Base-by-base conservation (phyloP, 108 stramenopile genomes). In the Licmophora abbreviata region DNA sequence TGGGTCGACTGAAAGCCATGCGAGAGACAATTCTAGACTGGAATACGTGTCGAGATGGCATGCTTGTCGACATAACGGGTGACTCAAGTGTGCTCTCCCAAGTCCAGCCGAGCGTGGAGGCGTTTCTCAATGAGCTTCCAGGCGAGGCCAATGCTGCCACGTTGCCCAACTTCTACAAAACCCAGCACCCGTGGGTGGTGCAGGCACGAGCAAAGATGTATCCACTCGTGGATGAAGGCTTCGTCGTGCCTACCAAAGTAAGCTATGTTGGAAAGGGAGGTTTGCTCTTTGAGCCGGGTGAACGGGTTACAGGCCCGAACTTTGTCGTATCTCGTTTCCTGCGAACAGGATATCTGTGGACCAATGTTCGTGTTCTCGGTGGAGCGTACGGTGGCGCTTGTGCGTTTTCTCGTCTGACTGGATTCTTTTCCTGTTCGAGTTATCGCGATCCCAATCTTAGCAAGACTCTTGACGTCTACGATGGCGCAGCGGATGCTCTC, bases 331-430 rank as follows among this genome's bases (percentile, higher is more conserved):
- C 72, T 1, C 68, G 81, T 31, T 96, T 79, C 64, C 76, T 98
- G 23, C 64, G 89, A 31, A 94, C 88, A 25, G 94, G 94, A 41
- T 81, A 81, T 56, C 72, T 96, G 51, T 96, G 95, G 95, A 94
- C 96, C 58, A 70, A 90, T 36, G 94, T 98, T 8, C 72, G 95
- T 28, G 95, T 98, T 12, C 75, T 80, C 71, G 93, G 93, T 15
- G 95, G 97, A 18, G 97, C 97, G 1, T 98, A 98, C 59, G 97
- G 95, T 37, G 95, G 94, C 12, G 93, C 93, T 73, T 92, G 92
- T 55, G 76, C 85, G 26, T 94, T 94, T 65, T 73, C 81, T 56
- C 91, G 87, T 6, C 61, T 70, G 29, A 68, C 79, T 42, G 84
- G 81, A 2, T 61, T 89, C 46, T 91, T 98, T 43, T 65, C 79